Base-by-base conservation (phyloP, 2,329 filamentous ascomycete species). In the Incumbomyces lentus region DNA sequence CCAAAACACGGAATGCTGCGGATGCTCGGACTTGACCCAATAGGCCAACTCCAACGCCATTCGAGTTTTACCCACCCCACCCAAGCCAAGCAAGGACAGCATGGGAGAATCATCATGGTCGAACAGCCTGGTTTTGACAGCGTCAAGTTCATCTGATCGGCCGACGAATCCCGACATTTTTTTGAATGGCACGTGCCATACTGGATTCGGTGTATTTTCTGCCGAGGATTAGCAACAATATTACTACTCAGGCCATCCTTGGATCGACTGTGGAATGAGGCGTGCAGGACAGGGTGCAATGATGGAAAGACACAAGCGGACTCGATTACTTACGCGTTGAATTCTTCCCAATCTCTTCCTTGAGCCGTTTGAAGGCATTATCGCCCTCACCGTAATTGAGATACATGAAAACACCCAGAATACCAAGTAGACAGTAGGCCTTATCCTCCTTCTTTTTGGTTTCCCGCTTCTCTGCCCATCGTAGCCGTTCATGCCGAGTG, bases 351-450 rank as follows among this genome's bases (percentile, higher is more conserved):
- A 60, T 59, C 18, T 60, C 58, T 44, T 59, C 52, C 44, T 59
- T 56, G 2, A 60, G 49, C 8, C 58, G 41, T 1, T 8, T 14
- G 45, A 60, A 60, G 1, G 58, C 57, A 16, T 49, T 46, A 11
- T 43, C 39, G 7, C 59, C 59, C 52, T 61, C 61, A 6, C 61
- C 61, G 45, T 64, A 63, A 1, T 60, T 41, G 8, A 61, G 44
- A 2, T 59, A 53, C 55, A 64, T 60, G 19, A 56, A 48, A 1
- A 63, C 49, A 36, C 50, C 52, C 41, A 61, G 58, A 2, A 61
- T 39, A 1, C 56, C 63, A 40, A 55, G 46, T 1, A 63, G 50
- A 17, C 35, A 61, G 42, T 63, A 63, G 1, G 59, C 58, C 5
- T 30, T 43, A 44, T 63, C 61, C 52, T 63, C 60, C 32, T 43